Evolutionary conservation across 495 filamentous ascomycete genomes (phyloP).

Genomic region (Cercophora newfieldiana): DNA sequence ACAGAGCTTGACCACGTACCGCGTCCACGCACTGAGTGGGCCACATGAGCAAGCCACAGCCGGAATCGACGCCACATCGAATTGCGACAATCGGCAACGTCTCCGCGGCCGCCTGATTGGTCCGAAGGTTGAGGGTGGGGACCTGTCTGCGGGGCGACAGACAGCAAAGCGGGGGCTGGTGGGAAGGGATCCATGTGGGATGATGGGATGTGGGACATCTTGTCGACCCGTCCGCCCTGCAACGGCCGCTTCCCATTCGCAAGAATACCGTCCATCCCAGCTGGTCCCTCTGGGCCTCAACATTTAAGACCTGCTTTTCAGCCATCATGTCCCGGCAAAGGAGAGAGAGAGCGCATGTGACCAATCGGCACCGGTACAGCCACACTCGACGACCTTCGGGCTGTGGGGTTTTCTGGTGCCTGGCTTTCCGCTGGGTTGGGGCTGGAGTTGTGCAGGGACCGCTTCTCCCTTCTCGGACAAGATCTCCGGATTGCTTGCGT

Average conservation of each 20-base stretch:
- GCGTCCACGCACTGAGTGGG: background rate
- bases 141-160: background rate
- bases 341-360: background rate
- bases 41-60: constrained; percentile 7
- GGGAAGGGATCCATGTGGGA: background rate
- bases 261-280: constrained; percentile 2
- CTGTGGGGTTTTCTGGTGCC: background rate
- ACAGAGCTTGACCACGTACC: background rate
- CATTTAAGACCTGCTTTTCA: background rate
- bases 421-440: background rate
- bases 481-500: background rate
- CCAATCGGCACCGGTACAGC: constrained; percentile 8
- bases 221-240: background rate
- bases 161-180: background rate
- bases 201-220: background rate
- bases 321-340: background rate
- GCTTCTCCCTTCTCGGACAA: background rate
- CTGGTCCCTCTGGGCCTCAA: background rate
- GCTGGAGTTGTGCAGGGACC: background rate
- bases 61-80: background rate
- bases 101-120: background rate
- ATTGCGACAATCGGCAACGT: background rate
- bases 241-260: constrained; percentile 5
- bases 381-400: background rate
- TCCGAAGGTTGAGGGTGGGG: background rate